Evolutionary conservation across 306 rosid species (phyloP).

Genomic region (Dryas alaskensis): DNA sequence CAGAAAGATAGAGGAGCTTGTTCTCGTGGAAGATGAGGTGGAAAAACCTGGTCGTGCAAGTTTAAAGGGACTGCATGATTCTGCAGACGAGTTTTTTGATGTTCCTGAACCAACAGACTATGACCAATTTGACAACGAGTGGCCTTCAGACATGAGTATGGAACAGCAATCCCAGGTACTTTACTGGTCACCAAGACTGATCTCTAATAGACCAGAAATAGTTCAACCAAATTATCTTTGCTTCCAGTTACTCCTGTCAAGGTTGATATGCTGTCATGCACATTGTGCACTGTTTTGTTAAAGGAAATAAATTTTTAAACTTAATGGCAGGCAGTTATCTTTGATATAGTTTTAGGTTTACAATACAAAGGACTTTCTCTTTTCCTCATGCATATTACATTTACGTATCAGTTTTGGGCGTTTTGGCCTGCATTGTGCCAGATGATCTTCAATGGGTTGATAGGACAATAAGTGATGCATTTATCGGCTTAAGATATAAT

Average conservation of each 20-base stretch:
- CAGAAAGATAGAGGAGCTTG: conserved; percentile 34
- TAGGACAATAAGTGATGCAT: no score
- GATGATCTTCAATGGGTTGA: no score
- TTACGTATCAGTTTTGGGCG: no score
- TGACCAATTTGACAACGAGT: conserved; percentile 49
- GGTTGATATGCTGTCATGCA: neutral
- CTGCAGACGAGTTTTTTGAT: conserved; percentile 75
- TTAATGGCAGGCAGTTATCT: no score
- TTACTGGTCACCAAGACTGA: conserved; percentile 8
- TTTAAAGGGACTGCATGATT: conserved; percentile 66
- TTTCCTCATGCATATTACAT: no score
- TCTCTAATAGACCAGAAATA: neutral
- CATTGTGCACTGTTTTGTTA: neutral
- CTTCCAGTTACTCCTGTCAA: conserved; percentile 7
- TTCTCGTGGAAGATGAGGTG: conserved; percentile 37
- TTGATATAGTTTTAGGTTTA: neutral
- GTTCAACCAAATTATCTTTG: neutral
- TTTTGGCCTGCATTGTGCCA: no score
- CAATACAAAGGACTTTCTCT: no score
- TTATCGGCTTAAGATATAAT: no score
- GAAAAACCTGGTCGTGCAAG: conserved; percentile 40
- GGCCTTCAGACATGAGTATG: conserved; percentile 42
- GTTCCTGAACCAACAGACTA: conserved; percentile 69
- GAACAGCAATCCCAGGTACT: conserved; percentile 50
- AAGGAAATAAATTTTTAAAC: no score